Conservation (phyloP, 805 yeast species). For the Suhomyces pyralidae region DNA sequence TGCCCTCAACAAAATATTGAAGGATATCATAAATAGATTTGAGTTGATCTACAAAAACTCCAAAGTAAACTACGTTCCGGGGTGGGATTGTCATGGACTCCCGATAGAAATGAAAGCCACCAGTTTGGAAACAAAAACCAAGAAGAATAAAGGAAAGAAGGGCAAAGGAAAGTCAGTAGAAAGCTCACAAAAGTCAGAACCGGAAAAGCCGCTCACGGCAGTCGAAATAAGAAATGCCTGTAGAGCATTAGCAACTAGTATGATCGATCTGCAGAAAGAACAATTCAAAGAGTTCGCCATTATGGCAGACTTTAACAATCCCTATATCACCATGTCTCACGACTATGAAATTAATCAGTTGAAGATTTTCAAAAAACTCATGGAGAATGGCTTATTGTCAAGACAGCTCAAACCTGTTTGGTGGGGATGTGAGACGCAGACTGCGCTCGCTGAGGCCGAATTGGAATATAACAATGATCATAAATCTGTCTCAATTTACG, state of each 20-base stretch:
- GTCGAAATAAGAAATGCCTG: constrained; percentile 67
- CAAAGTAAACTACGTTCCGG: constrained; percentile 74
- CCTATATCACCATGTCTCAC: constrained; percentile 70
- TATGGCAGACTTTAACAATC: constrained; percentile 75
- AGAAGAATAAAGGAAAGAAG: constrained; percentile 23
- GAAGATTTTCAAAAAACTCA: constrained; percentile 60
- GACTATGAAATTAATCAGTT: constrained; percentile 75
- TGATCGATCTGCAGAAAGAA: constrained; percentile 60
- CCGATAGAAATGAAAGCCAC: constrained; percentile 92
- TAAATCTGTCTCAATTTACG: constrained; percentile 62
- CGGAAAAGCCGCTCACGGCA: constrained; percentile 29
- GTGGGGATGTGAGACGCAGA: constrained; percentile 93
- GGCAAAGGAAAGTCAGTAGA: neutral
- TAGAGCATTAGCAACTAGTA: constrained; percentile 59
- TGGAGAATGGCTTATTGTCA: constrained; percentile 64
- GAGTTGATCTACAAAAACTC: constrained; percentile 58
- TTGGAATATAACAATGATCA: constrained; percentile 79
- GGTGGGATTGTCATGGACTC: constrained; percentile 99
- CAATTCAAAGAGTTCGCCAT: constrained; percentile 72
- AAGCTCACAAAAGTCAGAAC: constrained; percentile 3
- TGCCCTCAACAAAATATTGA: constrained; percentile 82
- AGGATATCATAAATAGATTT: constrained; percentile 78
- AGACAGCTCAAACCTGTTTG: constrained; percentile 93
- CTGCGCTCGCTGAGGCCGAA: constrained; percentile 97
- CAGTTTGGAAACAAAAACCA: constrained; percentile 8